Base-by-base conservation (phyloP, 176 grass and related monocot genomes). In the Ensete glaucum region DNA sequence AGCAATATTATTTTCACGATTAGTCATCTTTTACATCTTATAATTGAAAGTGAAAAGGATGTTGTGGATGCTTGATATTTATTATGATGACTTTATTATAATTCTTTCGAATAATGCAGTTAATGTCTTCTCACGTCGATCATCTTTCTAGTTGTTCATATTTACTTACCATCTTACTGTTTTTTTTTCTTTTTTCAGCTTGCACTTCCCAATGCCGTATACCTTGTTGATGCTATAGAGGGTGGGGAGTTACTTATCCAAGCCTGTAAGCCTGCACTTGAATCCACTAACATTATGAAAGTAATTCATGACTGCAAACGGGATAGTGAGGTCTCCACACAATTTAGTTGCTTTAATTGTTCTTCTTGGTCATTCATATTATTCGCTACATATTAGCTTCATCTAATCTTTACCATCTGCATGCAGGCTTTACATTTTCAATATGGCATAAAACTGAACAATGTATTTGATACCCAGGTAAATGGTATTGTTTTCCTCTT, bases 291-390 rank as follows among this genome's bases (percentile, higher is more conserved):
- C 80, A 77, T 98, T 76, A 85, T 76, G 59, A 93, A 98, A 91
- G 90, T 98, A 79, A 93, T 98, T 82, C 90, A 98, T 76, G 90
- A 98, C 81, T 98, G 94, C 78, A 98, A 98, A 89, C 84, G 94
- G 58, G 94, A 98, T 75, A 98, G 90, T 80, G 94, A 98, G 94
- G 94, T 88, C 54, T 72, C 64, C 84, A 81, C 67, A 48, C 60
- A 53, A 57, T 56, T 74, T 74, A 26, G 52, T 22, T 53, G 13
- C 16, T 62, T 49, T 4, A 22, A 8, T 50, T 62, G 27, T 20
- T 62, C 54, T 58, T 76, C n/a, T 4, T 50, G 8, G 52, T 52
- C 22, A 22, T 3, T 48, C 52, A 23, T 51, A 12, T 65, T 19
- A 77, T 58, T 66, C n/a, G 0, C 19, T 77, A 65, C 21, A 26